A percentile compares a stretch with the other conserved stretches of the same genome.
Conservation (phyloP, 2,329 filamentous ascomycete genomes). For the Venturia nashicola region DNA sequence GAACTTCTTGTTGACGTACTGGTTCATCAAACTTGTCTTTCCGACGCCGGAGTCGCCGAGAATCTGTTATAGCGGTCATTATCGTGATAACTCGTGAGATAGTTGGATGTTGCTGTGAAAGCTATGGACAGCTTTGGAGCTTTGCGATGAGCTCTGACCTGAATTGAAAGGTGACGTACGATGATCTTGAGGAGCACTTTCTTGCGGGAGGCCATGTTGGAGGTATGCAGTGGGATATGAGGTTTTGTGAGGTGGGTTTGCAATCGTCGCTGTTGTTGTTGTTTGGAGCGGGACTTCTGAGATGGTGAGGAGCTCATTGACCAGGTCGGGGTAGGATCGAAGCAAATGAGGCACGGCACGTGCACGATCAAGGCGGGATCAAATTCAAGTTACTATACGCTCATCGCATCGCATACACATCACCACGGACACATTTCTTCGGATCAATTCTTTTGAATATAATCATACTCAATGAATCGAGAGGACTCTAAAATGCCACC, state of each 20-base stretch:
- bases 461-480: neutral
- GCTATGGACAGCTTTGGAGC: slow-evolving; percentile 4
- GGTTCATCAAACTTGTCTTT: slow-evolving; percentile 99
- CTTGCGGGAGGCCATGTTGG: slow-evolving; percentile 64
- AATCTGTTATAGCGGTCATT: slow-evolving; percentile 48
- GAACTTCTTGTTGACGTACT: slow-evolving; percentile 99
- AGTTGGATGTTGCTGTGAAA: neutral
- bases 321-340: neutral
- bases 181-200: slow-evolving; percentile 81
- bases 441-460: neutral
- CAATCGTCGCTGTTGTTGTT: neutral
- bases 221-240: neutral
- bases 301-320: neutral
- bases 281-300: neutral
- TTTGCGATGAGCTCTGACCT: slow-evolving; percentile 11
- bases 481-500: neutral
- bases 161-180: slow-evolving; percentile 14
- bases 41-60: slow-evolving; percentile 97
- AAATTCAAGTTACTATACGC: neutral
- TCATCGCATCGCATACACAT: neutral
- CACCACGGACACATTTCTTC: neutral
- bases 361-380: neutral
- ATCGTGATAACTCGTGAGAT: slow-evolving; percentile 10
- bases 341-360: neutral
- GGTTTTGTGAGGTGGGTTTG: neutral